Conservation (phyloP, 805 yeast genomes). For the Saccharomyces jurei region DNA sequence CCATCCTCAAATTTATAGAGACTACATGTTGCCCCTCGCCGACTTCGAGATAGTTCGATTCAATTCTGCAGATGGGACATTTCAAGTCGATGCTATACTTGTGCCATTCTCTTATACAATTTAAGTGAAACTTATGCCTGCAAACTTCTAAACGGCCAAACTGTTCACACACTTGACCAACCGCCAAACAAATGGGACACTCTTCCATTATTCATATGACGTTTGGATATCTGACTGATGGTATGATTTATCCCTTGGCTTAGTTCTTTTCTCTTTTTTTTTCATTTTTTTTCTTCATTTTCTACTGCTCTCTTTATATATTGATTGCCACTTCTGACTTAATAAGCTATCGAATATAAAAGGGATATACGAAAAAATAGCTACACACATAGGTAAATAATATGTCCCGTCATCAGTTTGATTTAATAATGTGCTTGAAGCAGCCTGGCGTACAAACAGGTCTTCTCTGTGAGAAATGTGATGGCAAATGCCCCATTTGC, state of each 20-base stretch:
- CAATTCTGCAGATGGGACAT: slow-evolving; percentile 26
- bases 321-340: not conserved
- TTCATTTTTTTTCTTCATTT: not conserved
- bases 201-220: slow-evolving; percentile 4
- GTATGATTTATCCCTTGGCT: not conserved
- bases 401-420: slow-evolving; percentile 89
- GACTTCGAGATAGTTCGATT: slow-evolving; percentile 7
- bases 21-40: slow-evolving; percentile 5
- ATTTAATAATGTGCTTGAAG: slow-evolving; percentile 72
- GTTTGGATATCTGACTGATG: not conserved
- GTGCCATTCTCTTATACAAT: slow-evolving; percentile 52
- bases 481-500: slow-evolving; percentile 86
- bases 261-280: not conserved
- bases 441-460: slow-evolving; percentile 75
- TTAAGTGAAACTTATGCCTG: slow-evolving; percentile 47
- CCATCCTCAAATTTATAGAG: slow-evolving; percentile 9
- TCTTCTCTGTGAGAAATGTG: slow-evolving; percentile 72
- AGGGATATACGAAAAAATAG: too few species aligned
- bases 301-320: not conserved
- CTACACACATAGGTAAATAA: not conserved
- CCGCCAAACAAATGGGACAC: slow-evolving; percentile 58
- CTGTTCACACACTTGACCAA: slow-evolving; percentile 18
- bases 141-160: slow-evolving; percentile 37
- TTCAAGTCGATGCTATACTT: slow-evolving; percentile 15
- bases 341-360: too few species aligned